Evolutionary conservation across 2,329 filamentous ascomycete genomes (phyloP), one percentile per base, ranked within the genome.

Genomic region (Rhynchosporium secalis): DNA sequence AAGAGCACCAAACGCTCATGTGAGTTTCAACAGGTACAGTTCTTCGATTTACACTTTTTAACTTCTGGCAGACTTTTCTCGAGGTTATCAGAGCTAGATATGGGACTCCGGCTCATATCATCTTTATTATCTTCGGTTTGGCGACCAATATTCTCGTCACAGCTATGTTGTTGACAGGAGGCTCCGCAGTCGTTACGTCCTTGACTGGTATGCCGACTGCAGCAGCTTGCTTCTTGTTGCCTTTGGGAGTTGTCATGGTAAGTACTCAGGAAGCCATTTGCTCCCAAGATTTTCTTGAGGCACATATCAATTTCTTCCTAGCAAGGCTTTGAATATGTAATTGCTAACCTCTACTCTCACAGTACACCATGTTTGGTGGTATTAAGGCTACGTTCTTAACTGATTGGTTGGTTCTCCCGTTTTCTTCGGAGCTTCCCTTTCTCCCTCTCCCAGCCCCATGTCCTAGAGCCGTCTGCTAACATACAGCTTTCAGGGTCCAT

Each of bases 361-460:
- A 20, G 20, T 96, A 96, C 74, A 96, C 92, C 2, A 82, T 87
- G 61, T 81, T 87, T 52, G 86, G 86, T 52, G 92, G 92, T 6
- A 90, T 96, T 75, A 96, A 96, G 76, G 90, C 91, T 0, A 95
- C 91, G 0, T 92, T 96, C 70, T 78, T 95, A 67, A 96, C 92
- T 0, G 72, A 73, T 65, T 73, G 71, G 54, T 46, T 5, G 33
- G 68, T 66, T 65, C 20, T 20, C 20, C 20, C 20, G 20, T 20
- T 20, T 20, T 20, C 20, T 20, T 20, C 20, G 20, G 20, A 20
- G 20, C 20, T 20, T 20, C 20, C 20, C 20, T 20, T 20, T 20
- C 20, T 20, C 20, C 20, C 20, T 20, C 20, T 20, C 20, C 20
- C 60, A 58, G 31, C 56, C 43, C 15, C 8, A 3, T 4, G 5